These are phyloP conservation scores for Usnea hakonensis DNA, from an alignment of 495 filamentous ascomycete species.

Conservation along the genomic window DNA sequence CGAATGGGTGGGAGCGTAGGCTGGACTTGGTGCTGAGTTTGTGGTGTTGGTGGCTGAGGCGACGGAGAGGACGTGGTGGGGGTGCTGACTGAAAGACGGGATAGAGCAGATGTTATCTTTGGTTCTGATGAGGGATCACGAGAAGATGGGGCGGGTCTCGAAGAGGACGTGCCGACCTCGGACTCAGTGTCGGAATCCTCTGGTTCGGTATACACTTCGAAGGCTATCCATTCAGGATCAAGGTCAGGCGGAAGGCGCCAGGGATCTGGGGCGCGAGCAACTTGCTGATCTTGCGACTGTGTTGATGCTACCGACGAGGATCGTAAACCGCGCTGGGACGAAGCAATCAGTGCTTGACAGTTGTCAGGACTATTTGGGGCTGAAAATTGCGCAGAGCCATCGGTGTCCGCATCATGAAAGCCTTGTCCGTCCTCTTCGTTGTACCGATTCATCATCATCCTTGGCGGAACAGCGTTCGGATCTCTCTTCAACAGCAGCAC, in stretches of 20 bases:
- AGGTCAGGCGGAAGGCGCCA: slow-evolving; percentile 71
- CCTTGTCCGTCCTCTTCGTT: slow-evolving; percentile 32
- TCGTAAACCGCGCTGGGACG: background rate
- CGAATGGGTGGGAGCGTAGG: slow-evolving; percentile 45
- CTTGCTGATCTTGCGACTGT: background rate
- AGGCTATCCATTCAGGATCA: slow-evolving; percentile 91
- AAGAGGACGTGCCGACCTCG: slow-evolving; percentile 37
- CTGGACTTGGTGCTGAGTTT: slow-evolving; percentile 32
- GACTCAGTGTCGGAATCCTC: slow-evolving; percentile 53
- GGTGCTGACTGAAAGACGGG: slow-evolving; percentile 22
- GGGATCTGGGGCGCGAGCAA: slow-evolving; percentile 25
- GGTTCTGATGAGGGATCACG: slow-evolving; percentile 33
- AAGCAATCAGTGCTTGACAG: slow-evolving; percentile 5
- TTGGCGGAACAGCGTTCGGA: slow-evolving; percentile 61
- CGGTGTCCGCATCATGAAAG: slow-evolving; percentile 8
- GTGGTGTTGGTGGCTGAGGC: slow-evolving; percentile 36
- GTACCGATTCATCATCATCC: slow-evolving; percentile 52
- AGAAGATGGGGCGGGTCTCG: slow-evolving; percentile 4
- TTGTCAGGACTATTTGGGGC: background rate
- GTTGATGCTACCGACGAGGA: slow-evolving; percentile 1
- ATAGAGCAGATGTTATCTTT: slow-evolving; percentile 36
- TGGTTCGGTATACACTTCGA: slow-evolving; percentile 74
- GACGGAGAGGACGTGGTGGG: slow-evolving; percentile 27
- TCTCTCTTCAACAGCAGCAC: slow-evolving; percentile 85
- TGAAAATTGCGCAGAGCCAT: slow-evolving; percentile 7